phyloP scores from a whole-genome alignment of 495 filamentous ascomycete genomes.

The Tuber aestivum region DNA sequence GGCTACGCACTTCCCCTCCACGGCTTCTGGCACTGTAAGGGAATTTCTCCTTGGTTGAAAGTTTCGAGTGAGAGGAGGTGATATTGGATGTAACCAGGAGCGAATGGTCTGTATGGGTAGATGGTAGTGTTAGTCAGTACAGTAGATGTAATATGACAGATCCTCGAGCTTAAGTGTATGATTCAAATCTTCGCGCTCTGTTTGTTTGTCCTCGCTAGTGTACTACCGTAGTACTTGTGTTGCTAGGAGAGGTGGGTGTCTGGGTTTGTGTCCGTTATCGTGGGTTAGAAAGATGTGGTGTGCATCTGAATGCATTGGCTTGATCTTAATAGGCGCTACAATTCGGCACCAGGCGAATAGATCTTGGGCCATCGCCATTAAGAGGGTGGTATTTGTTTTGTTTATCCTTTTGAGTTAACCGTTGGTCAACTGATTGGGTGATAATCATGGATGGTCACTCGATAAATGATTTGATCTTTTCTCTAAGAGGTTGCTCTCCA shows the following conservation, averaged over 20 bases:
- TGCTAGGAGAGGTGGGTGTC: background rate
- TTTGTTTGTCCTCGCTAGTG: background rate
- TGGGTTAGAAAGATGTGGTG: background rate
- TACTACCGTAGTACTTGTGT: too few relatives aligned
- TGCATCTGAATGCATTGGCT: background rate
- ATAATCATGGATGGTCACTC: background rate
- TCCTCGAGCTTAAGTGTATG: background rate
- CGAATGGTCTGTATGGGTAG: background rate
- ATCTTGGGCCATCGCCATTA: background rate
- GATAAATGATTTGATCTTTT: background rate
- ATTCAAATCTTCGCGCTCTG: background rate
- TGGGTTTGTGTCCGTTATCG: background rate
- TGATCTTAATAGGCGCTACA: background rate
- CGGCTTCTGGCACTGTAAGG: too few relatives aligned
- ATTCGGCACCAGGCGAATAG: background rate
- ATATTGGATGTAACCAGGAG: background rate
- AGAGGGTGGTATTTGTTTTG: background rate
- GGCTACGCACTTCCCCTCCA: too few relatives aligned
- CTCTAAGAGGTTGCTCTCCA: background rate
- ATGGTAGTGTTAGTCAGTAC: background rate
- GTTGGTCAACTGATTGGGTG: background rate
- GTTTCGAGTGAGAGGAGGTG: background rate
- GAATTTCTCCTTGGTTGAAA: background rate
- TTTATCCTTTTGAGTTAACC: background rate
- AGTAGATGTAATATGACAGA: background rate